Conservation (phyloP, 2,329 filamentous ascomycete species). For the Aspergillus ochraceus region DNA sequence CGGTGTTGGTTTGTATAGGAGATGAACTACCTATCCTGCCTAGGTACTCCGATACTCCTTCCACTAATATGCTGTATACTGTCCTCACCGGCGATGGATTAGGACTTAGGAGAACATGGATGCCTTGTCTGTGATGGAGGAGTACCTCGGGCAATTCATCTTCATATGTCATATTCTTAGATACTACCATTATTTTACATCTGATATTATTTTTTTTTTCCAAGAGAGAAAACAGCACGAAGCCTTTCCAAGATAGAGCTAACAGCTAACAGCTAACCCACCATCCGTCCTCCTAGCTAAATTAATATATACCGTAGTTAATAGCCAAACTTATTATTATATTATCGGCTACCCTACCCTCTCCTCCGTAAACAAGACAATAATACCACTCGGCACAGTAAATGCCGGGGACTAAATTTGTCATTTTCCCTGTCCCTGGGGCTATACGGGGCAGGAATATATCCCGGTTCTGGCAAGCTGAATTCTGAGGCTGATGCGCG, state of each 20-base stretch:
- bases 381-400: not conserved
- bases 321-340: not conserved
- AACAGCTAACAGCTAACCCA: too few species aligned
- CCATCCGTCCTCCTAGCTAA: too few species aligned
- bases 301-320: too few species aligned
- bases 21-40: too few species aligned
- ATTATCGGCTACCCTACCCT: too few species aligned
- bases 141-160: not conserved
- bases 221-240: too few species aligned
- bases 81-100: not conserved
- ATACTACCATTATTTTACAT: too few species aligned
- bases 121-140: not conserved
- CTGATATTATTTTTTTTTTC: too few species aligned
- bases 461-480: not conserved
- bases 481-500: too few species aligned
- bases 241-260: too few species aligned
- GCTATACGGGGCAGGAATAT: not conserved
- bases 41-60: too few species aligned
- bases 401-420: not conserved
- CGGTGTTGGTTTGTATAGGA: not conserved
- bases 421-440: not conserved
- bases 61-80: not conserved
- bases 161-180: not conserved
- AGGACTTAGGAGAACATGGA: not conserved
- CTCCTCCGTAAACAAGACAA: not conserved